Percentiles rank a stretch among this genome's conserved stretches.
Conservation (phyloP, 208 protist genomes). For the Phytomonas francai region DNA sequence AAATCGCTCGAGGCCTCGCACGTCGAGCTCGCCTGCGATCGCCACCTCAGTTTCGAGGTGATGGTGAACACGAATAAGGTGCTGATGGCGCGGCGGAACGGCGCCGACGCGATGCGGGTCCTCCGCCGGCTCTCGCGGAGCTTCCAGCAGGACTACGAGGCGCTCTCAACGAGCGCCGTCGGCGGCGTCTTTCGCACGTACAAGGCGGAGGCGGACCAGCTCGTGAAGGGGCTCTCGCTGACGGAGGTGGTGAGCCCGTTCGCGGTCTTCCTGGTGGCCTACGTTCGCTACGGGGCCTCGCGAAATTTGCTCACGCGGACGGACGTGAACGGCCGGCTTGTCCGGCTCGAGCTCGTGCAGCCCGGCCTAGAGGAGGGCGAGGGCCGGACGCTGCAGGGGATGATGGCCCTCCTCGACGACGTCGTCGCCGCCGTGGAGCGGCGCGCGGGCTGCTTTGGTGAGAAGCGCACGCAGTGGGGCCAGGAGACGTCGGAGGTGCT, state of each 20-base stretch:
- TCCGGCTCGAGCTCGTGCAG: conserved; percentile 50
- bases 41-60: conserved; percentile 62
- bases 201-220: conserved; percentile 56
- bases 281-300: conserved; percentile 54
- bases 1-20: conserved; percentile 84
- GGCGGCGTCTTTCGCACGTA: conserved; percentile 72
- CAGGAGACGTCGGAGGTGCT: conserved; percentile 52
- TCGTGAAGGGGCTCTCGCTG: conserved; percentile 43
- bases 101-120: conserved; percentile 44
- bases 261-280: conserved; percentile 58
- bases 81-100: conserved; percentile 72
- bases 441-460: conserved; percentile 30
- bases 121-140: conserved; percentile 61
- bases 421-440: conserved; percentile 52
- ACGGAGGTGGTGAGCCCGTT: conserved; percentile 77
- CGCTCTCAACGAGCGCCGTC: conserved; percentile 41
- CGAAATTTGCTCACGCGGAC: conserved; percentile 54
- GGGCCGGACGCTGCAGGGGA: conserved; percentile 34
- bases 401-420: conserved; percentile 72
- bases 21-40: conserved; percentile 75
- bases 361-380: conserved; percentile 55
- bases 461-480: conserved; percentile 32
- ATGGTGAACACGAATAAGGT: conserved; percentile 75
- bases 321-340: conserved; percentile 56
- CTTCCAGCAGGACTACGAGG: conserved; percentile 79